phyloP scores from a whole-genome alignment of 2,329 filamentous ascomycete genomes.

The Herpotrichia juniperi region DNA sequence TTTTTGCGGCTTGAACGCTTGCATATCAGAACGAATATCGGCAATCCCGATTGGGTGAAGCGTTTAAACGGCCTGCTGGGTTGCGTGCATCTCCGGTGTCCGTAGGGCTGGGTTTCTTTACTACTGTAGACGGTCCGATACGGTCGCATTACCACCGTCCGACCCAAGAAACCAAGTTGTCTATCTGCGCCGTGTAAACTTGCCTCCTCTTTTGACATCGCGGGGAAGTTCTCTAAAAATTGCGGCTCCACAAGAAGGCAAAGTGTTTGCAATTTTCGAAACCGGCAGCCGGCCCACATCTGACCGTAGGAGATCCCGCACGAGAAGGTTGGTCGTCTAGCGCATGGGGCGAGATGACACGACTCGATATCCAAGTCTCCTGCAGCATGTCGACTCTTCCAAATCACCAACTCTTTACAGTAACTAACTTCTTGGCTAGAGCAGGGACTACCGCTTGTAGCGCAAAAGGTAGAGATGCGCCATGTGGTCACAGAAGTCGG shows the following conservation, averaged over 20 bases:
- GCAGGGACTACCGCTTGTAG: slow-evolving; percentile 13
- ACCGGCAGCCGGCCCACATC: neutral
- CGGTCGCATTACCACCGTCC: neutral
- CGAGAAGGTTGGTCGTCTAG: slow-evolving; percentile 10
- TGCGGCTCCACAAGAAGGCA: neutral
- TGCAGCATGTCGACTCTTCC: slow-evolving; percentile 7
- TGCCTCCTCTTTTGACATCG: slow-evolving; percentile 2
- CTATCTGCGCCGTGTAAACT: neutral
- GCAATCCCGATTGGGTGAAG: neutral
- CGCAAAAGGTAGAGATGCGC: slow-evolving; percentile 3
- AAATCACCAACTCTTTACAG: slow-evolving; percentile 5
- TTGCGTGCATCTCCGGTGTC: slow-evolving; percentile 12
- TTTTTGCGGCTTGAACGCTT: neutral
- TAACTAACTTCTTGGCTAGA: slow-evolving; percentile 8
- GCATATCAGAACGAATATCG: neutral
- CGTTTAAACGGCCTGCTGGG: neutral
- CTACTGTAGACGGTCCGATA: neutral
- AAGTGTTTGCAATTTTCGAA: neutral
- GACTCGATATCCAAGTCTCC: slow-evolving; percentile 5
- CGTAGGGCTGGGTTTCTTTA: slow-evolving; percentile 15
- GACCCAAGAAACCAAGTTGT: neutral
- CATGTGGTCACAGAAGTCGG: neutral
- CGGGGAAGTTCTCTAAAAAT: neutral
- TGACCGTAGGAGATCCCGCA: neutral
- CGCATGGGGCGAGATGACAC: slow-evolving; percentile 13